A percentile compares a stretch with the other conserved stretches of the same genome.
Conservation (phyloP, 1,284 basidiomycete species). For the Vanrija sp. region DNA sequence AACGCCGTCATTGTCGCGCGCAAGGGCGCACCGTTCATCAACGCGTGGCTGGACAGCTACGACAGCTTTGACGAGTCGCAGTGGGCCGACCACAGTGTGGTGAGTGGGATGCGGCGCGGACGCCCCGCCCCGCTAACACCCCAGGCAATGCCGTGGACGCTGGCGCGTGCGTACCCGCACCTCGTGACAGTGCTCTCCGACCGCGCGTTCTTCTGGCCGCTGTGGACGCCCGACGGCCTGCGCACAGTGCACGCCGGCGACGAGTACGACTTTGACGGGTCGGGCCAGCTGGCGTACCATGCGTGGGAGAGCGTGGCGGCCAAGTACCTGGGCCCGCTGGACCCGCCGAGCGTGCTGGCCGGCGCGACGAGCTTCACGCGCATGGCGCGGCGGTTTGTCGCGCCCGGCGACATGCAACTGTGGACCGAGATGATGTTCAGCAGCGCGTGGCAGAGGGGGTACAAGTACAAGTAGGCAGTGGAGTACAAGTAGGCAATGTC, state of each 20-base stretch:
- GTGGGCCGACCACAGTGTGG: constrained; percentile 48
- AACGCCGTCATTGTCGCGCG: constrained; percentile 50
- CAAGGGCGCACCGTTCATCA: constrained; percentile 41
- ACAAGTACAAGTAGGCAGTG: no score
- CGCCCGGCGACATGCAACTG: constrained; percentile 25
- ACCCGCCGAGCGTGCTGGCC: constrained; percentile 25
- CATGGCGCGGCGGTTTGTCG: constrained; percentile 32
- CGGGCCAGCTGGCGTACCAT: constrained; percentile 44
- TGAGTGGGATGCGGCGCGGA: constrained; percentile 9
- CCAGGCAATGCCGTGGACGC: constrained; percentile 29
- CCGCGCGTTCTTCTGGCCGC: constrained; percentile 51
- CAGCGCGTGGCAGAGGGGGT: no score
- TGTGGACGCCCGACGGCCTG: constrained; percentile 43
- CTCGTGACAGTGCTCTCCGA: constrained; percentile 49
- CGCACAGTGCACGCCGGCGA: constrained; percentile 27
- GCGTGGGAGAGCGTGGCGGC: constrained; percentile 43
- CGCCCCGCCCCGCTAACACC: not conserved
- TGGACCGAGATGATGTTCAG: constrained; percentile 10
- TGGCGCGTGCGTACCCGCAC: constrained; percentile 45
- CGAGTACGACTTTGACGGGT: constrained; percentile 32
- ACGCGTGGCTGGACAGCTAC: constrained; percentile 42
- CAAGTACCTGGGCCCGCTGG: constrained; percentile 26
- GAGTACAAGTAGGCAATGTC: no score
- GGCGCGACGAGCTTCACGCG: constrained; percentile 36
- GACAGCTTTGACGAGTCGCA: constrained; percentile 40